phyloP scores from a whole-genome alignment of 352 stramenopile genomes.

The Globisporangium sylvaticum region DNA sequence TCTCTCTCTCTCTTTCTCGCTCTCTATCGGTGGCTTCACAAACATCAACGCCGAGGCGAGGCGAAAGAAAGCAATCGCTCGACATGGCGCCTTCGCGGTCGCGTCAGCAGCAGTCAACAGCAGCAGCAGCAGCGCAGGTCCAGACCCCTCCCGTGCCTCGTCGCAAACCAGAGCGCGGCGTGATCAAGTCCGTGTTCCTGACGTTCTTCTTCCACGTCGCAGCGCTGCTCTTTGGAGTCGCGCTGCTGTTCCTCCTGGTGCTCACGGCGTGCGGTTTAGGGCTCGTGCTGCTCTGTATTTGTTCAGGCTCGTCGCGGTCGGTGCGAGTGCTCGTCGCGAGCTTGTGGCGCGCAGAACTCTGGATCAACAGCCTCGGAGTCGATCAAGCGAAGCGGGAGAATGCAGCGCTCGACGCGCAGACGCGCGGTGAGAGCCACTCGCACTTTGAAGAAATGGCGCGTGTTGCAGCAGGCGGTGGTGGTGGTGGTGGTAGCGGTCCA shows the following conservation, averaged over 20 bases:
- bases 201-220: slow-evolving; percentile 57
- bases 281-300: slow-evolving; percentile 47
- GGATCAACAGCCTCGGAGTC: slow-evolving; percentile 34
- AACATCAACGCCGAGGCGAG: not conserved
- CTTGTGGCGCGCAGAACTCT: slow-evolving; percentile 56
- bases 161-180: slow-evolving; percentile 15
- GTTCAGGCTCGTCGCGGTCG: slow-evolving; percentile 28
- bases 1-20: not conserved
- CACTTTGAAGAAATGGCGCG: slow-evolving; percentile 11
- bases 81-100: not conserved
- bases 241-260: slow-evolving; percentile 32
- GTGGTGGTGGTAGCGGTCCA: not conserved
- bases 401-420: slow-evolving; percentile 6
- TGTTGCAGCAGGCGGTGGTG: not conserved
- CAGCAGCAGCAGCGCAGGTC: not conserved
- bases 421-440: slow-evolving; percentile 13
- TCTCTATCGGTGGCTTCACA: slow-evolving; percentile 1
- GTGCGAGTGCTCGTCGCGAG: slow-evolving; percentile 43
- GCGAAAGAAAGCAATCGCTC: not conserved
- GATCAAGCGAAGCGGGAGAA: slow-evolving; percentile 16
- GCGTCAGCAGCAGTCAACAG: not conserved
- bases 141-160: not conserved
- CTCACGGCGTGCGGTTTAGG: slow-evolving; percentile 31
- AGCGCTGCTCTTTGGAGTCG: slow-evolving; percentile 35
- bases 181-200: slow-evolving; percentile 31